Evolutionary conservation across 352 stramenopile species (phyloP).

Genomic region (Aphanomyces stellatus): DNA sequence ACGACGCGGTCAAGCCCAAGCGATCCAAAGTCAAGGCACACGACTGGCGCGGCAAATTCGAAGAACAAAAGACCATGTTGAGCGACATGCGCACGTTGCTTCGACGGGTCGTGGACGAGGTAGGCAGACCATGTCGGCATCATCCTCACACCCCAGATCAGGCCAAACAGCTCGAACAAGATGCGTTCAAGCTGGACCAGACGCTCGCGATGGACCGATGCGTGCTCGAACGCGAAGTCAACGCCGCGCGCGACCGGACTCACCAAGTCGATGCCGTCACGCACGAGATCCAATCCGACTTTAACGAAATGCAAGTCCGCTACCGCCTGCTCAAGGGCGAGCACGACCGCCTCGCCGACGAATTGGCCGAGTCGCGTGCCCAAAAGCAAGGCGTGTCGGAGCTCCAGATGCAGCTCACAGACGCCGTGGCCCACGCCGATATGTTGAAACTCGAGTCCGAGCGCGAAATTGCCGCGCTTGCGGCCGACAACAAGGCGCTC

Average conservation of each 20-base stretch:
- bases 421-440: background rate
- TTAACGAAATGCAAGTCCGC: constrained; percentile 1
- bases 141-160: background rate
- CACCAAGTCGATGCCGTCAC: background rate
- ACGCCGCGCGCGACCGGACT: background rate
- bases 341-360: background rate
- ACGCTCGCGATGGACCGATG: background rate
- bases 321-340: background rate
- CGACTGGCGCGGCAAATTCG: constrained; percentile 2
- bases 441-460: background rate
- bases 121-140: background rate
- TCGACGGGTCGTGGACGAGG: background rate
- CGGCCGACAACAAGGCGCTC: constrained; percentile 46
- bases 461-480: constrained; percentile 19
- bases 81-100: background rate
- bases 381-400: background rate
- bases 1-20: constrained; percentile 5
- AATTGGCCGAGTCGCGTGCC: background rate
- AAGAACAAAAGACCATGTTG: constrained; percentile 1
- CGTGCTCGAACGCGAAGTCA: background rate
- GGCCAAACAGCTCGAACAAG: constrained; percentile 10
- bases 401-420: background rate
- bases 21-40: background rate
- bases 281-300: background rate
- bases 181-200: constrained; percentile 12